Evolutionary conservation across 495 filamentous ascomycete genomes (phyloP).

Genomic region (Halenospora varia): DNA sequence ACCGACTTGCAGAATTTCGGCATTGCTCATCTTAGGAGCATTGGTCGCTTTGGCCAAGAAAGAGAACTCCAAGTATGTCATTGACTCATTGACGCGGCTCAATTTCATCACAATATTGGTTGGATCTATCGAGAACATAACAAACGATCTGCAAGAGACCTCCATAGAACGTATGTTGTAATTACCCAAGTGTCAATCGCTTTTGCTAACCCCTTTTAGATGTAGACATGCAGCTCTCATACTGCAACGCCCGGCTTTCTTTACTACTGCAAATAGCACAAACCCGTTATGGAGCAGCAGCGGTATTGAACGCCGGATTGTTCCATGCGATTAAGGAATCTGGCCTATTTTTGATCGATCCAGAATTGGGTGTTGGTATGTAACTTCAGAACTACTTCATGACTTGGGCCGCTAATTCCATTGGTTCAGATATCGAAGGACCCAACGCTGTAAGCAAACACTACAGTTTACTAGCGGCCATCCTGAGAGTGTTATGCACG

Average conservation of each 20-base stretch:
- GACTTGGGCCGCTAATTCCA: conserved; percentile 2
- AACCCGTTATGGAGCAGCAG: conserved; percentile 71
- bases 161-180: conserved; percentile 27
- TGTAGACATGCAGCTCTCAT: conserved; percentile 38
- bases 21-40: conserved; percentile 69
- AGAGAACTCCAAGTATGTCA: conserved; percentile 61
- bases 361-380: conserved; percentile 81
- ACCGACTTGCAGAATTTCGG: conserved; percentile 73
- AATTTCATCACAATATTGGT: conserved; percentile 90
- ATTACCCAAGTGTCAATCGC: conserved; percentile 11
- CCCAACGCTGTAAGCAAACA: conserved; percentile 70
- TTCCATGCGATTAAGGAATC: conserved; percentile 78
- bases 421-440: conserved; percentile 56
- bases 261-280: conserved; percentile 82
- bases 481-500: conserved; percentile 76
- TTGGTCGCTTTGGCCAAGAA: conserved; percentile 62
- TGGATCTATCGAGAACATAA: conserved; percentile 71
- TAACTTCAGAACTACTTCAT: conserved; percentile 24
- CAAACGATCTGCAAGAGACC: conserved; percentile 55
- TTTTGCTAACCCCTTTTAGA: conserved; percentile 21
- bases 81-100: conserved; percentile 73
- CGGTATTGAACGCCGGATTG: conserved; percentile 82
- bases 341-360: conserved; percentile 81
- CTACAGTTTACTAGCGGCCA: conserved; percentile 75
- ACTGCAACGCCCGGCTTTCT: conserved; percentile 71